These are phyloP conservation scores for Lodderomyces orthopsilosis DNA, from an alignment of 1,139 yeast genomes.

Conservation along the genomic window DNA sequence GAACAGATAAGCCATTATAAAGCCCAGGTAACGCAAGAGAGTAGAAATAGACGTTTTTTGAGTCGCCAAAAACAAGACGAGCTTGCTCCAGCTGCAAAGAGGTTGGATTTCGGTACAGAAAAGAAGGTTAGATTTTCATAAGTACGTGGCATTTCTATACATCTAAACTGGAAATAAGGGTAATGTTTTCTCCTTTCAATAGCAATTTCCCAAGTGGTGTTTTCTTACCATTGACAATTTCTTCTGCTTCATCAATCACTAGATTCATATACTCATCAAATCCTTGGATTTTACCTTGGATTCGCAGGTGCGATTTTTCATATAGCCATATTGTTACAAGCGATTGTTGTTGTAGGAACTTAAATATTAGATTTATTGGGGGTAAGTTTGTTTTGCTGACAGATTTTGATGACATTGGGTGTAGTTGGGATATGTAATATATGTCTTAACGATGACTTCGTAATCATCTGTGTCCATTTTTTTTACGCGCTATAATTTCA, in stretches of 20 bases:
- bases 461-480: not conserved
- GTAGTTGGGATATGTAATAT: conserved; percentile 3
- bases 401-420: conserved; percentile 18
- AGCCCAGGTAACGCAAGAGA: conserved; percentile 20
- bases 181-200: conserved; percentile 91
- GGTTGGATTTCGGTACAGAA: conserved; percentile 9
- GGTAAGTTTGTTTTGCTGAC: conserved; percentile 57
- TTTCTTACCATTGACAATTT: conserved; percentile 49
- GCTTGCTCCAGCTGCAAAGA: conserved; percentile 14
- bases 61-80: conserved; percentile 14
- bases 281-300: conserved; percentile 85
- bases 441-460: not conserved
- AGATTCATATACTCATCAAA: conserved; percentile 98
- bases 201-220: conserved; percentile 54
- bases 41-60: conserved; percentile 22
- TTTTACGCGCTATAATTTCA: not conserved
- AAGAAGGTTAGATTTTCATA: not conserved
- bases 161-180: conserved; percentile 65
- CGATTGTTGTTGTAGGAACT: conserved; percentile 78
- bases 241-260: conserved; percentile 87
- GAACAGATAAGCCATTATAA: conserved; percentile 30
- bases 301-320: conserved; percentile 75
- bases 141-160: conserved; percentile 17
- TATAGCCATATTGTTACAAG: conserved; percentile 82
- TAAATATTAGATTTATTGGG: conserved; percentile 88